Conservation (phyloP, 495 filamentous ascomycete species). For the Pseudevernia furfuracea region DNA sequence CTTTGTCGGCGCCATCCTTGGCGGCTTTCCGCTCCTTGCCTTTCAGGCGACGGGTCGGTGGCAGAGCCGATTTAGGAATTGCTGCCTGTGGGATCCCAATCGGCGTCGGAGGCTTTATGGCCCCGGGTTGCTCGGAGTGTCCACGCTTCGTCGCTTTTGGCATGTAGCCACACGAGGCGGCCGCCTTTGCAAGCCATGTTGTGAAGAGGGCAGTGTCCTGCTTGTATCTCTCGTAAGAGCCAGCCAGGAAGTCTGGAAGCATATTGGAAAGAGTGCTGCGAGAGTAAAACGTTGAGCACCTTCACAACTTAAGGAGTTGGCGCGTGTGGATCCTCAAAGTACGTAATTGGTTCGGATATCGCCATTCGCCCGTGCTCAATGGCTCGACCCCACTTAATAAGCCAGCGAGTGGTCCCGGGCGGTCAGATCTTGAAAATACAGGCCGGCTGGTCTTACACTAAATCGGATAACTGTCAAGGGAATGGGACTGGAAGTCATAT, state of each 20-base stretch:
- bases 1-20: constrained; percentile 3
- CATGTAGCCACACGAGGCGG: constrained; percentile 15
- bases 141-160: constrained; percentile 5
- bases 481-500: too few species aligned
- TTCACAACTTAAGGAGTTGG: too few species aligned
- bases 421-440: too few species aligned
- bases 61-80: not conserved
- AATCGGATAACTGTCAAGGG: too few species aligned
- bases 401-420: too few species aligned
- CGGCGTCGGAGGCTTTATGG: not conserved
- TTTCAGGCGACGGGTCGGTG: constrained; percentile 11
- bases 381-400: too few species aligned
- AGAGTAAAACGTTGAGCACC: not conserved
- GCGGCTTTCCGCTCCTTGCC: constrained; percentile 15
- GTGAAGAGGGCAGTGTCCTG: constrained; percentile 17
- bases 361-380: too few species aligned
- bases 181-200: constrained; percentile 18
- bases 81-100: not conserved
- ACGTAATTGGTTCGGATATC: too few species aligned
- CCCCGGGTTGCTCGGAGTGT: not conserved
- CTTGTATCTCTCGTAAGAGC: constrained; percentile 9
- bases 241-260: constrained; percentile 10
- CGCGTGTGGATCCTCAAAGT: too few species aligned
- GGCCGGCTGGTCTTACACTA: too few species aligned
- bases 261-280: not conserved